These are phyloP conservation scores for Fistulinella prunicolor DNA, from an alignment of 768 basidiomycete genomes.

Conservation along the genomic window DNA sequence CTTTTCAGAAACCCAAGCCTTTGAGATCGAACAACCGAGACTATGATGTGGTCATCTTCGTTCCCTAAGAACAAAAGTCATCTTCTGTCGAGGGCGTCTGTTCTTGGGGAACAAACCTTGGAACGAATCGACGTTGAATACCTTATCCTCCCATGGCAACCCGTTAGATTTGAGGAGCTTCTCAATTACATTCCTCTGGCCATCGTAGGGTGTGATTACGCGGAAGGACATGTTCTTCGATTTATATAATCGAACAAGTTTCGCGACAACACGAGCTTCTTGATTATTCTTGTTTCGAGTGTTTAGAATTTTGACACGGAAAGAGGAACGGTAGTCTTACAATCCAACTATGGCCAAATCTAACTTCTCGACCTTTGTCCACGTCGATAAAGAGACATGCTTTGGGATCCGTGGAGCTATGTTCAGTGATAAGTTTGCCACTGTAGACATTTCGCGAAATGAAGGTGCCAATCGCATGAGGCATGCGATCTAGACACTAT, in stretches of 20 bases:
- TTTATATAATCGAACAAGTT: constrained; percentile 52
- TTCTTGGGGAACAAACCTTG: constrained; percentile 52
- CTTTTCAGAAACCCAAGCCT: constrained; percentile 63
- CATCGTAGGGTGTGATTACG: constrained; percentile 80
- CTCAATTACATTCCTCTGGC: constrained; percentile 61
- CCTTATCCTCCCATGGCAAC: constrained; percentile 59
- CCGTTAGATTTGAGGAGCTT: constrained; percentile 42
- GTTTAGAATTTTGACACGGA: constrained; percentile 8
- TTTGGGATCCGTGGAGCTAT: constrained; percentile 38
- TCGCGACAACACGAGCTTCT: constrained; percentile 52
- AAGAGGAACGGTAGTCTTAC: constrained; percentile 17
- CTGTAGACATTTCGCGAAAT: constrained; percentile 68
- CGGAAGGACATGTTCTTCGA: constrained; percentile 45
- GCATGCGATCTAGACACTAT: constrained; percentile 72
- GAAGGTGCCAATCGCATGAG: constrained; percentile 65
- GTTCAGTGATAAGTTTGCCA: constrained; percentile 52
- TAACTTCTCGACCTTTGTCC: constrained; percentile 30
- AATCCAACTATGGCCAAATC: constrained; percentile 33
- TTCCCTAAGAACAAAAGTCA: constrained; percentile 52
- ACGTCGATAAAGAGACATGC: constrained; percentile 41
- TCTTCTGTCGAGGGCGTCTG: neutral
- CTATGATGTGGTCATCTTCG: constrained; percentile 71
- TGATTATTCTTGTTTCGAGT: constrained; percentile 46
- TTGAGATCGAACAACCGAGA: constrained; percentile 63
- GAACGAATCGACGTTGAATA: constrained; percentile 77